A percentile compares a stretch with the other conserved stretches of the same genome.
Conservation (phyloP, 1,139 yeast species). For the Scheffersomyces segobiensis region DNA sequence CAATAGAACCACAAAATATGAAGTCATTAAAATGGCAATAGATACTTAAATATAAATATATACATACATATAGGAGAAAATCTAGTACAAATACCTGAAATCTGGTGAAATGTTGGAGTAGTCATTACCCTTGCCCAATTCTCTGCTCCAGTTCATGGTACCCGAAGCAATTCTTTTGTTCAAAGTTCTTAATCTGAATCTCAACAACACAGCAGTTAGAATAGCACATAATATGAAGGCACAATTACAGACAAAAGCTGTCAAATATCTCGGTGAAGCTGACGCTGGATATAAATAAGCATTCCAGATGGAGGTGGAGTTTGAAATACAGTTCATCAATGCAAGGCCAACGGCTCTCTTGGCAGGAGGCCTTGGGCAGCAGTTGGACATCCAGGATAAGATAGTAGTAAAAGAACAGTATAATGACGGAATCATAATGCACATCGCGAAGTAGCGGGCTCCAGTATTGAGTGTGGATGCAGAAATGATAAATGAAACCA, state of each 20-base stretch:
- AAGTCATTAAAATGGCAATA: background rate
- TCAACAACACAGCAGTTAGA: slow-evolving; percentile 37
- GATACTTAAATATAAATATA: background rate
- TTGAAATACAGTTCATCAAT: slow-evolving; percentile 51
- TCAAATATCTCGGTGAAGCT: slow-evolving; percentile 44
- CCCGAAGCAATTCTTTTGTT: slow-evolving; percentile 47
- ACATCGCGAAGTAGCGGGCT: slow-evolving; percentile 63
- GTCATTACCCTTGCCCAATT: slow-evolving; percentile 49
- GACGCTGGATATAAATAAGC: slow-evolving; percentile 47
- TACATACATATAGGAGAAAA: background rate
- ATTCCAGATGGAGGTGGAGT: slow-evolving; percentile 57
- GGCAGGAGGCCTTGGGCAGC: slow-evolving; percentile 51
- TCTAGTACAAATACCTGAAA: slow-evolving; percentile 32
- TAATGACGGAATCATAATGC: slow-evolving; percentile 58
- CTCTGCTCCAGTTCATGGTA: slow-evolving; percentile 53
- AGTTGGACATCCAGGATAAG: slow-evolving; percentile 58
- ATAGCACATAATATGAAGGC: slow-evolving; percentile 46
- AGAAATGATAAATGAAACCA: slow-evolving; percentile 53
- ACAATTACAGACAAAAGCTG: slow-evolving; percentile 51
- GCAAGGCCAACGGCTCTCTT: slow-evolving; percentile 56
- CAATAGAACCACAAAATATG: background rate
- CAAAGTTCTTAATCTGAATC: slow-evolving; percentile 37
- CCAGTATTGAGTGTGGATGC: slow-evolving; percentile 57
- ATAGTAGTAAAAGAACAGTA: slow-evolving; percentile 58
- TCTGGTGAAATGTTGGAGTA: slow-evolving; percentile 44